These are phyloP conservation scores for Trichocladium antarcticum DNA, from an alignment of 495 filamentous ascomycete genomes.

Conservation along the genomic window DNA sequence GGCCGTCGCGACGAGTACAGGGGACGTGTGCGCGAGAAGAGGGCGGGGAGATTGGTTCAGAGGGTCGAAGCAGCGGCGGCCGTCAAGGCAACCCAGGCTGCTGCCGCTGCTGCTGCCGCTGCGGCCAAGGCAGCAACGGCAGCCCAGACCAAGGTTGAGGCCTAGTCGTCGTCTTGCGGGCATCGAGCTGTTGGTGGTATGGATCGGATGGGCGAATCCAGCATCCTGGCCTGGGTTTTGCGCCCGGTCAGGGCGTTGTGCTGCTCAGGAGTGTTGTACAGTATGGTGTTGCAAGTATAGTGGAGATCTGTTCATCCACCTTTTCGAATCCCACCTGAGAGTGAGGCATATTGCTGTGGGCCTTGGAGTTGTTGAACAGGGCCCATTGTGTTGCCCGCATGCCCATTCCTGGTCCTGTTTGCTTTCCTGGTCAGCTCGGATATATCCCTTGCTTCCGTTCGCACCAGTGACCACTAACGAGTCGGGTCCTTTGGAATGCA, in stretches of 20 bases:
- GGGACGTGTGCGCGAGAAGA: slow-evolving; percentile 13
- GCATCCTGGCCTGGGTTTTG: neutral
- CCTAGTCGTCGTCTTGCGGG: neutral
- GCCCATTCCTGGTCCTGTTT: slow-evolving; percentile 5
- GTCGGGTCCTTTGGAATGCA: neutral
- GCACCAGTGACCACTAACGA: no score
- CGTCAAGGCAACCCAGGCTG: slow-evolving; percentile 6
- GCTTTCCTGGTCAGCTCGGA: no score
- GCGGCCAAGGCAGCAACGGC: neutral
- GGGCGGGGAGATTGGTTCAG: slow-evolving; percentile 8
- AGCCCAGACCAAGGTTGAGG: slow-evolving; percentile 5
- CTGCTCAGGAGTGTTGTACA: slow-evolving; percentile 5
- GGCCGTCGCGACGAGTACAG: slow-evolving; percentile 15
- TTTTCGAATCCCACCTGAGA: no score
- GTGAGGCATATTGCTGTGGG: no score
- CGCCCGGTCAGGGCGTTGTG: neutral
- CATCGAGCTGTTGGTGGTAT: neutral
- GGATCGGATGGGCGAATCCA: neutral
- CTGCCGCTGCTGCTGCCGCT: neutral
- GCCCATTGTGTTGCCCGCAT: no score
- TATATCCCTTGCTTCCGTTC: slow-evolving; percentile 6
- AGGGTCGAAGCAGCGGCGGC: slow-evolving; percentile 2
- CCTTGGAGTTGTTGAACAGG: no score
- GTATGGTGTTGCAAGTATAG: slow-evolving; percentile 14
- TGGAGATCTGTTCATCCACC: no score